Evolutionary conservation across 2,329 filamentous ascomycete species (phyloP), one percentile per base, ranked within the genome.

Genomic region (Rosellinia necatrix): DNA sequence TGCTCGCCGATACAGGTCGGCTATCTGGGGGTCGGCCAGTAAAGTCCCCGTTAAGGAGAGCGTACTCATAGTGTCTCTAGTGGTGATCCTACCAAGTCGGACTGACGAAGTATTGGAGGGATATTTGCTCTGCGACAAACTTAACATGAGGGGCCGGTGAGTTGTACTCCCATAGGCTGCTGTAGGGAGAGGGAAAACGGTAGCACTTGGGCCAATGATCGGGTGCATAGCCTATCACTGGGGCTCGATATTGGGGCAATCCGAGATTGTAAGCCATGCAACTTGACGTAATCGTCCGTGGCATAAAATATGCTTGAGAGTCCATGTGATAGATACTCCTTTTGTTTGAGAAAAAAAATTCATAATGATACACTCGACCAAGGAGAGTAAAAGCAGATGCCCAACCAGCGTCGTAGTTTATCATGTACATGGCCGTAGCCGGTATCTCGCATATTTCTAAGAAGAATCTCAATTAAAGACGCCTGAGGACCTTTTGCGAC

Each of bases 1-100:
- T n/a, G 69, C 66, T 29, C 64, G 61, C 43, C 60, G 43, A 56
- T 68, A 67, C 42, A 66, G 60, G 12, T 61, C 55, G 13, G 51
- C 49, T 30, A 64, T 63, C 15, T 58, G 49, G 6, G 66, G 54
- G 49, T 62, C 63, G 17, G 49, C 52, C 8, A 69, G 60, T 38
- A 71, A 43, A 44, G 53, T 52, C 37, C 61, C 58, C 17, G 61
- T 63, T 34, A 67, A 42, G 34, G 58, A 58, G 47, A 17, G 48
- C 29, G 60, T 61, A 25, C 58, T 55, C 60, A 65, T 68, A 24
- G 19, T 55, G 27, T 22, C 25, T 41, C 17, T 9, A 21, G 34
- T 15, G 13, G 4, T 10, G 17, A 29, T 24, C 40, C n/a, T n/a
- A n/a, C n/a, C n/a, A n/a, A n/a, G n/a, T n/a, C n/a, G n/a, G n/a